Evolutionary conservation across 352 stramenopile species (phyloP), one percentile per base, ranked within the genome.

Genomic region (Elongisporangium prolatum): DNA sequence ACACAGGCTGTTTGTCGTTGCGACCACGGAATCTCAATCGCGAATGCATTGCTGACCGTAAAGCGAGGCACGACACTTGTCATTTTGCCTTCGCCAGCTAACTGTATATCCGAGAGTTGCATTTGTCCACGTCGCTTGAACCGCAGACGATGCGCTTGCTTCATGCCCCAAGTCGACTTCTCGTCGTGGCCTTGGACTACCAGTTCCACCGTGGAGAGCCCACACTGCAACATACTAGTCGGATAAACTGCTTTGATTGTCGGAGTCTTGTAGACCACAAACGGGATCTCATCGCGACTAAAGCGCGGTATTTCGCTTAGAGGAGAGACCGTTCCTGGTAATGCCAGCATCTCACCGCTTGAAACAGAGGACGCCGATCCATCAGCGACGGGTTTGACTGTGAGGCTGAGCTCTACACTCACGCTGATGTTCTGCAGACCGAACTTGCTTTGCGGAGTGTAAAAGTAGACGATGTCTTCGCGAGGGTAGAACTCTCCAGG

Each of bases 361-460:
- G 14, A 13, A 9, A 13, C 28, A 40, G 28, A 40, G 8, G 28
- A 40, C 9, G 28, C 28, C 9, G 9, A 5, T 40, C 20, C 56
- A 0, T 50, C 22, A 10, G 50, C n/a, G 8, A 48, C 21, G 50
- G 54, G 14, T 49, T 48, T 53, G 14, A 25, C 52, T 40, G 60
- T 59, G 13, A 86, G 55, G 9, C 74, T 67, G 11, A 91, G 13
- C 48, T 91, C 82, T 11, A 89, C 63, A 22, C 64, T 68, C 13
- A 88, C 69, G 0, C 69, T 75, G 44, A 91, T 81, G 56, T 88
- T 91, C 17, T 83, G 68, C 2, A 91, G 52, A 2, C 82, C 79
- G 63, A 91, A 91, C 50, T 80, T 85, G 64, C 82, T 91, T 58
- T 88, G 79, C 11, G 79, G 82, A 0, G 79, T 83, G 56, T 91